Conservation (phyloP, 2,329 filamentous ascomycete genomes). For the Endoconidiophora polonica region DNA sequence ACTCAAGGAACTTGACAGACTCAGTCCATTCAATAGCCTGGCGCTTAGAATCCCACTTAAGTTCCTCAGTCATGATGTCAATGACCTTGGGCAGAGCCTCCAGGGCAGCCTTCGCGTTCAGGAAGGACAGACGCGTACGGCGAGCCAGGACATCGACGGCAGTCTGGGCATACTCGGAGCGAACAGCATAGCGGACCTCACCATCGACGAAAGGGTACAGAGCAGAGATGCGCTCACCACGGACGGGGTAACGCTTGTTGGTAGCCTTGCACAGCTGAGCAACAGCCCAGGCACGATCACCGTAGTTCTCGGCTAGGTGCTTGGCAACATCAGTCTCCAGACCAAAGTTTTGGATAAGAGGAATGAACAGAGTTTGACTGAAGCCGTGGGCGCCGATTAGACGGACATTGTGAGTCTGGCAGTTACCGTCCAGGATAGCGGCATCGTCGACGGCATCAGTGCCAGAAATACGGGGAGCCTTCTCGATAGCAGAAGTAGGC, state of each 20-base stretch:
- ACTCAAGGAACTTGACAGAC: slow-evolving; percentile 42
- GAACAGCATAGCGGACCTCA: slow-evolving; percentile 74
- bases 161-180: slow-evolving; percentile 82
- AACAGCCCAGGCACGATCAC: slow-evolving; percentile 83
- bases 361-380: slow-evolving; percentile 83
- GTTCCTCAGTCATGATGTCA: slow-evolving; percentile 73
- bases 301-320: slow-evolving; percentile 75
- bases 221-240: slow-evolving; percentile 61
- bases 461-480: slow-evolving; percentile 51
- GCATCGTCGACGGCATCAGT: slow-evolving; percentile 55
- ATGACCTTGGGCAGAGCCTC: slow-evolving; percentile 74
- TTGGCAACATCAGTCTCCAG: slow-evolving; percentile 84
- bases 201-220: slow-evolving; percentile 87
- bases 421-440: slow-evolving; percentile 45
- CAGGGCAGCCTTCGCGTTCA: slow-evolving; percentile 80
- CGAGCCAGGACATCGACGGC: slow-evolving; percentile 77
- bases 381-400: slow-evolving; percentile 74
- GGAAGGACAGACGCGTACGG: slow-evolving; percentile 69
- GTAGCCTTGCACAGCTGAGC: slow-evolving; percentile 65
- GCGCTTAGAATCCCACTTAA: slow-evolving; percentile 57
- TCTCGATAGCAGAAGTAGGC: slow-evolving; percentile 35
- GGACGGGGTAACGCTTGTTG: slow-evolving; percentile 62
- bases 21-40: slow-evolving; percentile 73
- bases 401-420: slow-evolving; percentile 70
- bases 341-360: slow-evolving; percentile 83